Conservation (phyloP, 306 rosid genomes). For the Cicer chorassanicum region DNA sequence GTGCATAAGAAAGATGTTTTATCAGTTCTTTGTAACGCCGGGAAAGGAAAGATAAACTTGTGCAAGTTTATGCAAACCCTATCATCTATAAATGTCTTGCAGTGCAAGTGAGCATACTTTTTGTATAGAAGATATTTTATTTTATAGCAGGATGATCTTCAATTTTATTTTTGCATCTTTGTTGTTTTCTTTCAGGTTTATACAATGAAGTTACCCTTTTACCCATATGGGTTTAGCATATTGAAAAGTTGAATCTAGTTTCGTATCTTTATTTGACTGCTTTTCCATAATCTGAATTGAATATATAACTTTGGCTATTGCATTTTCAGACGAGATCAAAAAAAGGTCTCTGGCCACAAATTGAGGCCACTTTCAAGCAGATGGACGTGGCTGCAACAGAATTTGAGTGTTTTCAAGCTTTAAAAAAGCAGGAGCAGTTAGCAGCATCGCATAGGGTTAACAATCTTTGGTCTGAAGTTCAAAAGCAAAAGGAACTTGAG, state of each 20-base stretch:
- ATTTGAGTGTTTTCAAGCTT: conserved; percentile 83
- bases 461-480: conserved; percentile 73
- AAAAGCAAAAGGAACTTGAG: conserved; percentile 89
- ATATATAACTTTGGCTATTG: conserved; percentile 32
- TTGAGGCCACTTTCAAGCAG: conserved; percentile 85
- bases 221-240: conserved; percentile 20
- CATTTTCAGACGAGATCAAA: conserved; percentile 72
- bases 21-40: neutral
- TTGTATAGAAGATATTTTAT: neutral
- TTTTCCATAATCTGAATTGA: conserved; percentile 6
- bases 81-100: neutral
- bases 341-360: conserved; percentile 81
- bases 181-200: conserved; percentile 3
- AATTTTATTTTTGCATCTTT: conserved; percentile 4
- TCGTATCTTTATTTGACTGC: conserved; percentile 20
- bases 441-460: conserved; percentile 84
- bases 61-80: neutral
- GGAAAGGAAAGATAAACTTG: neutral
- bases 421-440: conserved; percentile 80
- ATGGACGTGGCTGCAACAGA: conserved; percentile 89
- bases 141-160: conserved; percentile 9
- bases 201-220: neutral
- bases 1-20: neutral
- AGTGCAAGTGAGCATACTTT: neutral
- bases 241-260: conserved; percentile 4